Base-by-base conservation (phyloP, 2,329 filamentous ascomycete species). In the Fusarium sp. region DNA sequence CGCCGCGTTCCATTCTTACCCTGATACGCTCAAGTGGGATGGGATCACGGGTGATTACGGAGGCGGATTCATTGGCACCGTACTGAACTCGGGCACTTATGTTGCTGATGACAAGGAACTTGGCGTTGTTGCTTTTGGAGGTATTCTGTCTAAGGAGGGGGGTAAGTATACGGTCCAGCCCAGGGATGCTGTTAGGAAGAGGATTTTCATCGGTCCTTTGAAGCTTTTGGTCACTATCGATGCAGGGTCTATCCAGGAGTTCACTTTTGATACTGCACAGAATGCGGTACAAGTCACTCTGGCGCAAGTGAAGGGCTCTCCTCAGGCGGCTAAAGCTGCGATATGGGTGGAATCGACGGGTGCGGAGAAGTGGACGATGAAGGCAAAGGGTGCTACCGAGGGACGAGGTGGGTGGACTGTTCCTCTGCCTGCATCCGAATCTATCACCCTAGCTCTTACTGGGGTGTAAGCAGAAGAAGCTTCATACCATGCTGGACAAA, bases 41-140 rank as follows among this genome's bases (percentile, higher is more conserved):
- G 81, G 79, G 1, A 86, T 85, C 63, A 84, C 80, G 10, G 86
- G 86, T 2, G 87, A 89, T 71, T 88, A 88, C 56, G 87, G 87
- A 0, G 82, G 81, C 0, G 83, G 82, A 3, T 86, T 88, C 59
- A 57, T 88, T 0, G 87, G 86, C 0, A 74, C 86, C 44, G 80
- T 81, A 0, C 75, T 87, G 1, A 84, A 82, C 1, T 81, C 83
- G 6, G 82, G 80, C 0, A 82, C 82, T 0, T 88, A 87, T 56
- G 75, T 88, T 7, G 80, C 81, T 1, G 67, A 82, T 0, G 81
- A 86, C 56, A 55, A 72, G 0, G 76, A 77, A 2, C 77, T 84
- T 6, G 85, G 85, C 0, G 70, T 84, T n/a, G 71, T 83, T 3
- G 82, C 79, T 0, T 87, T 85, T 56, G 85, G 86, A 0, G 85